Evolutionary conservation across 1,139 yeast genomes (phyloP).

Genomic region (Oligophagozyma castellii): DNA sequence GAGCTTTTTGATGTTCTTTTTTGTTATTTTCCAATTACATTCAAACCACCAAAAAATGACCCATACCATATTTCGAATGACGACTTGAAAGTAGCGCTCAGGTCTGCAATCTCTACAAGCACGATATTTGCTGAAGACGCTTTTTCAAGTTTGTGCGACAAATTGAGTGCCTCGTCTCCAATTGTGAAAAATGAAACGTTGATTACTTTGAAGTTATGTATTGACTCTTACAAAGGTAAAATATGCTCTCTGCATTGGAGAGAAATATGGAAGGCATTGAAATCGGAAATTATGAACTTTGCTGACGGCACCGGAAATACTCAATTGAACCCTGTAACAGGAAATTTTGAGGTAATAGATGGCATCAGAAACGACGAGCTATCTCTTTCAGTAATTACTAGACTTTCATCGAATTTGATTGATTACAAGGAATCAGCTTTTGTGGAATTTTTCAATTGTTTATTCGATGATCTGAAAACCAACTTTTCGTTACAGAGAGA

Average conservation of each 20-base stretch:
- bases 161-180: conserved; percentile 71
- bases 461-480: conserved; percentile 44
- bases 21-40: conserved; percentile 94
- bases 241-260: conserved; percentile 48
- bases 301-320: conserved; percentile 31
- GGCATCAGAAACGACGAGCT: conserved; percentile 26
- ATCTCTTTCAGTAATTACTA: conserved; percentile 36
- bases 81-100: conserved; percentile 49
- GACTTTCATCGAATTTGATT: conserved; percentile 29
- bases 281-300: conserved; percentile 73
- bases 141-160: conserved; percentile 67
- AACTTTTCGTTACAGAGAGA: conserved; percentile 41
- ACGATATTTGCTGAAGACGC: conserved; percentile 57
- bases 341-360: conserved; percentile 1
- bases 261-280: conserved; percentile 75
- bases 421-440: conserved; percentile 27
- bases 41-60: conserved; percentile 84
- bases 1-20: conserved; percentile 79
- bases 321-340: conserved; percentile 5
- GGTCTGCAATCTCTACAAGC: conserved; percentile 48
- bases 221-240: conserved; percentile 36
- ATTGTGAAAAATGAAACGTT: conserved; percentile 66
- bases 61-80: conserved; percentile 72
- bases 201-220: conserved; percentile 43
- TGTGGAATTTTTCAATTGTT: conserved; percentile 27